Evolutionary conservation across 2,329 filamentous ascomycete genomes (phyloP).

Genomic region (Tolypocladium album): DNA sequence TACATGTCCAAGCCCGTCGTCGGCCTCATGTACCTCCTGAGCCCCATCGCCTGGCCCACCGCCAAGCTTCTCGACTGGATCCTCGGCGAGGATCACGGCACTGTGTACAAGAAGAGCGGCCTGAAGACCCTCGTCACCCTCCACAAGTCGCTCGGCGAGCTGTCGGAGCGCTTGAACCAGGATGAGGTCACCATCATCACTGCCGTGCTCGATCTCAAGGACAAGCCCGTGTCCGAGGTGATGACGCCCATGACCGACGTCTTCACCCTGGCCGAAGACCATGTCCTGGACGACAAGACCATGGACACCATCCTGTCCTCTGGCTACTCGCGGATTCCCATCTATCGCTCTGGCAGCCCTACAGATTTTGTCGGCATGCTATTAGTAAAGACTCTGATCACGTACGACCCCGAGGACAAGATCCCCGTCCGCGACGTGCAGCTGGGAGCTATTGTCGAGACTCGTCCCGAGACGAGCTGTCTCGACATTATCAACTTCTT

Average conservation of each 20-base stretch:
- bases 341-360: conserved; percentile 74
- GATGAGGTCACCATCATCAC: conserved; percentile 99
- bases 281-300: conserved; percentile 80
- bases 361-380: conserved; percentile 96
- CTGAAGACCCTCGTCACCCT: conserved; percentile 92
- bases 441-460: conserved; percentile 88
- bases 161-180: conserved; percentile 82
- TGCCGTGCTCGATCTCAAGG: conserved; percentile 89
- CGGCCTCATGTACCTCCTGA: conserved; percentile 81
- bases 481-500: conserved; percentile 99
- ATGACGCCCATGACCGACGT: conserved; percentile 99
- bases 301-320: conserved; percentile 91
- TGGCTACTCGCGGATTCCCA: conserved; percentile 92
- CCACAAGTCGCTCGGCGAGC: conserved; percentile 81
- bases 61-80: conserved; percentile 91
- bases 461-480: conserved; percentile 88
- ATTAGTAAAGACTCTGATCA: conserved; percentile 96
- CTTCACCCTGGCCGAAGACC: conserved; percentile 93
- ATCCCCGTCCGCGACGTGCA: conserved; percentile 83
- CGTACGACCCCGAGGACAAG: conserved; percentile 91
- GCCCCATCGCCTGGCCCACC: conserved; percentile 85
- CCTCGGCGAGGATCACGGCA: conserved; percentile 89
- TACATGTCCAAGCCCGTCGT: conserved; percentile 87
- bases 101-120: conserved; percentile 95
- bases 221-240: conserved; percentile 86